Evolutionary conservation across 2,329 filamentous ascomycete species (phyloP), one percentile per base, ranked within the genome.

Genomic region (Alternaria infectoria): DNA sequence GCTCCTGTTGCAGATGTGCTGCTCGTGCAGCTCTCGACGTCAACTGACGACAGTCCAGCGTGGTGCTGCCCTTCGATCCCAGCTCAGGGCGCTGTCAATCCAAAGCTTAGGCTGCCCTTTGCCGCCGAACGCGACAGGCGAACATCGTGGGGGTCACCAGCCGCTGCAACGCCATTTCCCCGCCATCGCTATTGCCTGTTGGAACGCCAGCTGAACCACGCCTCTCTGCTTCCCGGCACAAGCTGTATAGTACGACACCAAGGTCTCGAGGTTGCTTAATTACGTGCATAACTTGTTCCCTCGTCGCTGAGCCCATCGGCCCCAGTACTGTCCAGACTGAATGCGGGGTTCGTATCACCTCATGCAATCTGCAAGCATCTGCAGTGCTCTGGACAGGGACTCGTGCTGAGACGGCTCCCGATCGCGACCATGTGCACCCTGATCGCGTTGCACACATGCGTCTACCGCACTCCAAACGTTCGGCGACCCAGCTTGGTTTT

Each of bases 71-170:
- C 55, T 45, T 43, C 15, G 32, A 59, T 50, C 30, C 57, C 55
- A 36, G 66, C 23, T 36, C 50, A 23, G 40, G 51, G 57, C 49
- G 47, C 46, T 62, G 47, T 60, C 47, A 52, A 55, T 57, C 59
- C 56, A 66, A 65, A 64, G 59, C 62, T 61, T 65, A 58, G 47
- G 59, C 56, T 30, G 47, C 57, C 49, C 47, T 60, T 64, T 65
- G 57, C 61, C 60, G 64, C 70, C 61, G 59, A 58, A 66, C 62
- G 60, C 65, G 66, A 68, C 54, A 49, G 44, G 40, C 51, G 46
- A 49, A 36, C 55, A 57, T 55, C 46, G 64, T 64, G 64, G 66
- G 67, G 65, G 67, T 62, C 46, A 40, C 54, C 36, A 17, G 59
- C 47, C 19, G 26, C 52, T 30, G 45, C 32, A 11, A 43, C 23